Percentiles rank a stretch among this genome's conserved stretches.
Evolutionary conservation across 192 early-diverging fungal species (phyloP).

Genomic region (Rhizophagus sp.): DNA sequence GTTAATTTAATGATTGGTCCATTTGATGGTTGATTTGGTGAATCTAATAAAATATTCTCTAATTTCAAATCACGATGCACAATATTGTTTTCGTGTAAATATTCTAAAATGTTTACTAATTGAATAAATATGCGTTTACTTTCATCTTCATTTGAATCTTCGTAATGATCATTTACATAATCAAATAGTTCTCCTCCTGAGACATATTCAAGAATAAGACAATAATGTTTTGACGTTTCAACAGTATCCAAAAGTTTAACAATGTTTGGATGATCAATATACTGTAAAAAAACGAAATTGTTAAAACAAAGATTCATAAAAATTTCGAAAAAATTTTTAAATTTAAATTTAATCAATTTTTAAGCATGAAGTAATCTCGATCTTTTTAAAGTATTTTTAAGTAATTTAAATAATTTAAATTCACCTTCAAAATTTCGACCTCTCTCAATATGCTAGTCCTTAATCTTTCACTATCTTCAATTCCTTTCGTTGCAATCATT

Average conservation of each 20-base stretch:
- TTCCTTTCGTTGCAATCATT: slow-evolving; percentile 49
- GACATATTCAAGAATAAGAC: slow-evolving; percentile 71
- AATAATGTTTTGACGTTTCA: slow-evolving; percentile 62
- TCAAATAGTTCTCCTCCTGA: slow-evolving; percentile 78
- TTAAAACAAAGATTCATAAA: slow-evolving; percentile 12
- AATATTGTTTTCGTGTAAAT: slow-evolving; percentile 64
- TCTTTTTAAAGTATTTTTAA: no score
- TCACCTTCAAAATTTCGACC: slow-evolving; percentile 47
- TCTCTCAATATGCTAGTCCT: slow-evolving; percentile 42
- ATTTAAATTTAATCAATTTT: no score
- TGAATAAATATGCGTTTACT: slow-evolving; percentile 57
- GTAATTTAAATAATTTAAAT: neutral
- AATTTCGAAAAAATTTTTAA: neutral
- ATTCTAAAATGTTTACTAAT: slow-evolving; percentile 56
- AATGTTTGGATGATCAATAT: slow-evolving; percentile 68
- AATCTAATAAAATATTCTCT: slow-evolving; percentile 56
- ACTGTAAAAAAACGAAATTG: slow-evolving; percentile 38
- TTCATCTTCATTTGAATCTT: slow-evolving; percentile 46
- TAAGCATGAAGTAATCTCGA: no score
- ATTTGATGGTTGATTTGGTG: slow-evolving; percentile 22
- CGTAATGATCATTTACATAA: slow-evolving; percentile 54
- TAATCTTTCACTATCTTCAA: slow-evolving; percentile 44
- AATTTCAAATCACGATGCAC: slow-evolving; percentile 68
- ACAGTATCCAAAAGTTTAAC: slow-evolving; percentile 62
- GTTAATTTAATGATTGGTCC: slow-evolving; percentile 57